Evolutionary conservation across 106 monocot species (phyloP), one percentile per base, ranked within the genome.

Genomic region (Xerophyta viscosa): DNA sequence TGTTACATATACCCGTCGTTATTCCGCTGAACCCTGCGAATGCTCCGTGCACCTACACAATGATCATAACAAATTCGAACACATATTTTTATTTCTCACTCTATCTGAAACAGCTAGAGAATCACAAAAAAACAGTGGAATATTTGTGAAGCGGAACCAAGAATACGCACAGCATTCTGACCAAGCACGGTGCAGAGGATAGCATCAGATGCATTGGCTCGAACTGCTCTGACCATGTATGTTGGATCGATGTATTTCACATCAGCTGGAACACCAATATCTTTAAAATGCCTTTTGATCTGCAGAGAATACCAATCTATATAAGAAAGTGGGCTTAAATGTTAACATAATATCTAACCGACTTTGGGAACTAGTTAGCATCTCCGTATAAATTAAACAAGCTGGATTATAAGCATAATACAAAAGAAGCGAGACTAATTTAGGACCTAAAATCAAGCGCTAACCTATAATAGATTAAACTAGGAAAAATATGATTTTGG

Each of bases 11-110:
- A 41, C 77, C 77, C 3, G 75, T 70, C 1, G 82, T 77, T 14
- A 82, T 77, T 29, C 82, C 82, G 27, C 82, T 82, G 56, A 73
- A 82, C 30, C 82, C 82, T 2, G 82, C 77, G 66, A 82, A 82
- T 61, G 82, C 82, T 27, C 73, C 82, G 48, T 82, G 82, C 30
- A 82, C 82, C 77, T 67, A 29, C 42, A 26, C 61, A 46, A 25
- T 2, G 26, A 3, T 39, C 13, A 39, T n/a, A n/a, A n/a, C n/a
- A n/a, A n/a, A n/a, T n/a, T n/a, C 2, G 39, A 10, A 39, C 2
- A 39, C 33, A 39, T 3, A 3, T 39, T 39, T 39, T 39, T 1
- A 39, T 12, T 39, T 10, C 2, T 8, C 10, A 15, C 15, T 12
- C 10, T 39, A 33, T 11, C 13, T 39, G 2, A 39, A 3, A 39